These are phyloP conservation scores for Agapanthus africanus DNA, from an alignment of 106 monocot genomes.

Conservation along the genomic window DNA sequence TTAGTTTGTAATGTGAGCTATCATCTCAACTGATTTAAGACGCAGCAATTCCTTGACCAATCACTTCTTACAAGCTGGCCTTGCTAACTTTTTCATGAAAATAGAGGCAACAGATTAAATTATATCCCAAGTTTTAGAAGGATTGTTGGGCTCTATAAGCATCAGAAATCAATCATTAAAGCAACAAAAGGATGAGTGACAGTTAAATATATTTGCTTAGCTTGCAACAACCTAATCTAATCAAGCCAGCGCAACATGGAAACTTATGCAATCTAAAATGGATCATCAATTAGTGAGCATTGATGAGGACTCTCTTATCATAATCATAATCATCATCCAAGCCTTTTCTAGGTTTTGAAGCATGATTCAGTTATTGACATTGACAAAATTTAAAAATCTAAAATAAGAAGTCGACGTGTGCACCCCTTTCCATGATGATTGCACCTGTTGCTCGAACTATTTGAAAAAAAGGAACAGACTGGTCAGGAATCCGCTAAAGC, in stretches of 20 bases:
- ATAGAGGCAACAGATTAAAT: neutral
- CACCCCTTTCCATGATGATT: no score
- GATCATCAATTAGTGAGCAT: no score
- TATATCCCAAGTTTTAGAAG: neutral
- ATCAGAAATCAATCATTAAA: neutral
- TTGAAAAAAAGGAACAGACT: no score
- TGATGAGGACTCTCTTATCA: no score
- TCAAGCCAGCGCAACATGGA: neutral
- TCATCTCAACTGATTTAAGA: neutral
- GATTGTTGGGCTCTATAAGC: neutral
- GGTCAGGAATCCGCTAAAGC: no score
- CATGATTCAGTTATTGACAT: no score
- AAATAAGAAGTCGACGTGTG: no score
- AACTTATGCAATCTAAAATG: no score
- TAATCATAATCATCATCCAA: no score
- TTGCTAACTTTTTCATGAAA: neutral
- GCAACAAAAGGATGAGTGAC: neutral
- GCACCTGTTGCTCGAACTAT: no score
- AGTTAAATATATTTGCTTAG: neutral
- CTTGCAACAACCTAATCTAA: neutral
- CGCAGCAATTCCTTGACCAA: neutral
- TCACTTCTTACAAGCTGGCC: neutral
- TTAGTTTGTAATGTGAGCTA: neutral
- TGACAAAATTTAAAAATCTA: no score
- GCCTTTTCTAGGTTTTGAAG: no score